phyloP scores from a whole-genome alignment of 768 basidiomycete genomes.

The Auricularia cornea region DNA sequence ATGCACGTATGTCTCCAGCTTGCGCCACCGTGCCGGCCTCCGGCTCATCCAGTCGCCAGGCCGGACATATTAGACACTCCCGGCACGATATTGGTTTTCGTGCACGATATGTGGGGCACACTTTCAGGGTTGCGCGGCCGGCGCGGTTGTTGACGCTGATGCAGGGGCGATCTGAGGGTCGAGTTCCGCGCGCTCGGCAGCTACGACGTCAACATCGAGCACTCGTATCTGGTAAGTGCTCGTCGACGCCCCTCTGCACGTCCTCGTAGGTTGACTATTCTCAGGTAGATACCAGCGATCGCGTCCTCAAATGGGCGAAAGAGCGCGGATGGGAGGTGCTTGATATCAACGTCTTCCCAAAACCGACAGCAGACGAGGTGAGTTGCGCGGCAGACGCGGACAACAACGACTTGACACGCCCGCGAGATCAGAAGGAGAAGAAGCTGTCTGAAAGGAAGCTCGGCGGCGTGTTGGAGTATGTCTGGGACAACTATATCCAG shows the following conservation, averaged over 20 bases:
- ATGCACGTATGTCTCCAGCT: conserved; percentile 79
- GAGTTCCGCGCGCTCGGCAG: conserved; percentile 67
- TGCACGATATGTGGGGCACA: conserved; percentile 83
- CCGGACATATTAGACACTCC: conserved; percentile 64
- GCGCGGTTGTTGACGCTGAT: conserved; percentile 2
- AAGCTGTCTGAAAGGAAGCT: conserved; percentile 22
- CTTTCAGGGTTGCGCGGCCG: background rate
- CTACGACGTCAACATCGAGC: conserved; percentile 69
- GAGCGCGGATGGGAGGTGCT: conserved; percentile 61
- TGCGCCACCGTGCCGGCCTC: background rate
- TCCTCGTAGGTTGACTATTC: background rate
- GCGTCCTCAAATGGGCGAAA: conserved; percentile 70
- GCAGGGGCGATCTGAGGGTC: conserved; percentile 79
- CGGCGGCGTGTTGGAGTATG: conserved; percentile 58
- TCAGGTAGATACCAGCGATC: conserved; percentile 82
- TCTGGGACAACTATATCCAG: conserved; percentile 98
- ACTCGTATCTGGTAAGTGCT: conserved; percentile 68
- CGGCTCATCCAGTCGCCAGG: conserved; percentile 35
- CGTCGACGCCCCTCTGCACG: too few relatives aligned
- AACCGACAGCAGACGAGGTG: conserved; percentile 28
- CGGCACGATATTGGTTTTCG: conserved; percentile 72
- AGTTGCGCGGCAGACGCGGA: too few relatives aligned
- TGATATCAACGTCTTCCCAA: conserved; percentile 79
- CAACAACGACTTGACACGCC: background rate
- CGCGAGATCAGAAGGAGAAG: conserved; percentile 26